Evolutionary conservation across 164 flowering plant genomes (phyloP).

Genomic region (Platanus orientalis): DNA sequence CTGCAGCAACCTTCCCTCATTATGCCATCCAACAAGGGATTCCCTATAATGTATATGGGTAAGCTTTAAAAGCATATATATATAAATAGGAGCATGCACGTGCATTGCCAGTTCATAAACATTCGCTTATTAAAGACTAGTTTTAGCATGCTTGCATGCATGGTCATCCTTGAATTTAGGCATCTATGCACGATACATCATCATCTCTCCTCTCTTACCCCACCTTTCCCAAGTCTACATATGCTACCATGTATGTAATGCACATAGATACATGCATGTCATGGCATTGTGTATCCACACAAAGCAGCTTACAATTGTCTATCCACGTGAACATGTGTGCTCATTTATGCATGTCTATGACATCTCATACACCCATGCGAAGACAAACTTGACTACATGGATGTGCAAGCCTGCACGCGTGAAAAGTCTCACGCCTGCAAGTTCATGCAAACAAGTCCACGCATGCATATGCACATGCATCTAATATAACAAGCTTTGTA

Average conservation of each 20-base stretch:
- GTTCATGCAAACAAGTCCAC: too few relatives aligned
- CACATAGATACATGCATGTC: too few relatives aligned
- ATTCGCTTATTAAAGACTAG: not conserved
- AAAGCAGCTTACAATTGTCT: not conserved
- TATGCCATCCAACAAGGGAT: conserved; percentile 89
- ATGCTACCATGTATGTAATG: not conserved
- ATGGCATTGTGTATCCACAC: not conserved
- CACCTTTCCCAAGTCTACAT: not conserved
- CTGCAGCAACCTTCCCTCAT: conserved; percentile 82
- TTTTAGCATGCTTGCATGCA: conserved; percentile 4
- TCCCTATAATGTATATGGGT: conserved; percentile 81
- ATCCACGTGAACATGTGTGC: not conserved
- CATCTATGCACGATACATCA: not conserved
- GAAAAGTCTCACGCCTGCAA: not conserved
- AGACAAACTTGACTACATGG: not conserved
- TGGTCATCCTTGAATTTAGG: not conserved
- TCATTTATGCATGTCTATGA: not conserved
- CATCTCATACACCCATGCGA: not conserved
- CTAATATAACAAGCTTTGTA: too few relatives aligned
- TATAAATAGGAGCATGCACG: conserved; percentile 21
- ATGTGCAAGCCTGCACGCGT: conserved; percentile 5
- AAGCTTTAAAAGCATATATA: conserved; percentile 5
- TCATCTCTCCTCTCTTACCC: conserved; percentile 3
- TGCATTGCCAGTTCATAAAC: conserved; percentile 34
- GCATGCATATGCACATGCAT: not conserved